A percentile compares a stretch with the other conserved stretches of the same genome.
phyloP scores from a whole-genome alignment of 257 asterid species.

The Cinchona pubescens region DNA sequence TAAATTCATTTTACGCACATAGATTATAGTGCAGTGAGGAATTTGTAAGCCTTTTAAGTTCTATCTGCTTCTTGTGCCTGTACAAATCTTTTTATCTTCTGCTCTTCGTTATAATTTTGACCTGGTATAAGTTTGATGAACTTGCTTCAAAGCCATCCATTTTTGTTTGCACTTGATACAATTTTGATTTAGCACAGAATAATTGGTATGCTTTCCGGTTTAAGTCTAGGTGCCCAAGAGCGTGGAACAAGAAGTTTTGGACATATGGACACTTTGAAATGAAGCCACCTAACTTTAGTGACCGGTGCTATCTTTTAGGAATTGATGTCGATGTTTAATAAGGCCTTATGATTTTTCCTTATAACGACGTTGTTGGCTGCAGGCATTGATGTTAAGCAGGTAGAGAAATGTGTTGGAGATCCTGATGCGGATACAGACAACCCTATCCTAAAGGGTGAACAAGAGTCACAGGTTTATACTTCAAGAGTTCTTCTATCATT shows the following conservation, averaged over 20 bases:
- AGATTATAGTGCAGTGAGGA: neutral
- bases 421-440: constrained; percentile 72
- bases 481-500: neutral
- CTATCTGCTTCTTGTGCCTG: neutral
- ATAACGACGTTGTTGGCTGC: constrained; percentile 7
- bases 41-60: neutral
- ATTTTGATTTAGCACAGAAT: neutral
- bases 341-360: neutral
- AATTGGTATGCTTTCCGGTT: neutral
- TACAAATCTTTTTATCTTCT: neutral
- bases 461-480: constrained; percentile 45
- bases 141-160: neutral
- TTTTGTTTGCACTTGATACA: neutral
- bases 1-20: neutral
- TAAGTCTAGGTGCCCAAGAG: neutral
- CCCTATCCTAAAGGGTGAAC: constrained; percentile 60
- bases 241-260: neutral
- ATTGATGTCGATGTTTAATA: neutral
- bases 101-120: neutral
- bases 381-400: constrained; percentile 69
- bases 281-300: neutral
- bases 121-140: neutral
- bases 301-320: neutral
- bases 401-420: constrained; percentile 81
- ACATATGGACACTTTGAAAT: neutral